phyloP scores from a whole-genome alignment of 2,329 filamentous ascomycete genomes.

The Talaromyces sp. region DNA sequence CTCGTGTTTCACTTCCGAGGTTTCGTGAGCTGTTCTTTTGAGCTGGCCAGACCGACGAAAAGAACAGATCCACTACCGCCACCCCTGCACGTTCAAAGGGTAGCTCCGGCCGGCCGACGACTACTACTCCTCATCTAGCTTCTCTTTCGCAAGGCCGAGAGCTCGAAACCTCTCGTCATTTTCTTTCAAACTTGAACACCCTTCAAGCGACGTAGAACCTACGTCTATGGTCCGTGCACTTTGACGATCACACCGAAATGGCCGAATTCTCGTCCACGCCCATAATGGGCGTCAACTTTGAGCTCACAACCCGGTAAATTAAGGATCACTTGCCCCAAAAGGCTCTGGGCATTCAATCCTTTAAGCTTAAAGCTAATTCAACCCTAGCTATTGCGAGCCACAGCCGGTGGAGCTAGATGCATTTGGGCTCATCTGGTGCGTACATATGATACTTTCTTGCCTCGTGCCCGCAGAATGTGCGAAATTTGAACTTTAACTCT shows the following conservation, averaged over 20 bases:
- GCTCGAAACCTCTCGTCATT: background rate
- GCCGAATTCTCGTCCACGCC: conserved; percentile 4
- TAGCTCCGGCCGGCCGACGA: background rate
- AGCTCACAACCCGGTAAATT: conserved; percentile 7
- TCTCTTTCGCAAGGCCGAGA: background rate
- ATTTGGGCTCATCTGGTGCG: conserved; percentile 10
- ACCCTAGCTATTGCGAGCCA: conserved; percentile 8
- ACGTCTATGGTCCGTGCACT: background rate
- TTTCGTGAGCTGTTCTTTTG: too few relatives aligned
- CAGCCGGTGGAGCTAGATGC: conserved; percentile 10
- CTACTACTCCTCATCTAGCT: background rate
- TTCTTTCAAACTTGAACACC: too few relatives aligned
- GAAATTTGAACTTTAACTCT: too few relatives aligned
- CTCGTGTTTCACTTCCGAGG: background rate
- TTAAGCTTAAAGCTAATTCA: background rate
- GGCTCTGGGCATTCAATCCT: background rate
- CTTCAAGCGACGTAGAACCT: background rate
- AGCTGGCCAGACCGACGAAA: background rate
- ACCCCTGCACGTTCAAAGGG: too few relatives aligned
- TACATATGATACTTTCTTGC: background rate
- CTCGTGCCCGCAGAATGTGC: background rate
- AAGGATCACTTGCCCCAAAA: background rate
- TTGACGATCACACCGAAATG: background rate
- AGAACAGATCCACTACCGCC: background rate
- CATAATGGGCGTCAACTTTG: conserved; percentile 11